A percentile compares a stretch with the other conserved stretches of the same genome.
These are phyloP conservation scores for Hypsizygus marmoreus DNA, from an alignment of 768 basidiomycete genomes.

Conservation along the genomic window DNA sequence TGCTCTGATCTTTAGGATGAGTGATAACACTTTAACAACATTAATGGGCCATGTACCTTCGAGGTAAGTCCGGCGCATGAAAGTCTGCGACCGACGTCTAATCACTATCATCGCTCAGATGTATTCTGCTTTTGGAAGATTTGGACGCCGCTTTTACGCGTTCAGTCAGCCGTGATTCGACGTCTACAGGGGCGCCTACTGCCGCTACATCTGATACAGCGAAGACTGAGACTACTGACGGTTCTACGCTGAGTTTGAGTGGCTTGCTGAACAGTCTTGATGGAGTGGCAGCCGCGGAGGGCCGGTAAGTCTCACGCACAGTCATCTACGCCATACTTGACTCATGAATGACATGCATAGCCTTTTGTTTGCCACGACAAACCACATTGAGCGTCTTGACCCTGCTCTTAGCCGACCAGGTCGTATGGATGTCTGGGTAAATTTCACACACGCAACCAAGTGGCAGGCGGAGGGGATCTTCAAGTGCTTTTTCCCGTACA, in stretches of 20 bases:
- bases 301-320: slow-evolving; percentile 57
- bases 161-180: slow-evolving; percentile 78
- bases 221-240: slow-evolving; percentile 58
- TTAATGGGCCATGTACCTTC: slow-evolving; percentile 89
- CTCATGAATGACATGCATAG: slow-evolving; percentile 35
- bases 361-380: slow-evolving; percentile 88
- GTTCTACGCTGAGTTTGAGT: slow-evolving; percentile 82
- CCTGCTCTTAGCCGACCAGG: slow-evolving; percentile 87
- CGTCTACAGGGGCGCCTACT: slow-evolving; percentile 74
- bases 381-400: slow-evolving; percentile 92
- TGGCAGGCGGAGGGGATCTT: slow-evolving; percentile 94
- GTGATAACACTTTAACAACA: slow-evolving; percentile 83
- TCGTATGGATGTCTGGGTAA: slow-evolving; percentile 91
- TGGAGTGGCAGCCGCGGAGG: slow-evolving; percentile 83
- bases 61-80: slow-evolving; percentile 46
- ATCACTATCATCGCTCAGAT: slow-evolving; percentile 46
- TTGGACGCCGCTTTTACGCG: slow-evolving; percentile 91
- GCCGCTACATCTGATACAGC: slow-evolving; percentile 43
- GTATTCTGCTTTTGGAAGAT: slow-evolving; percentile 92
- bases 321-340: slow-evolving; percentile 5
- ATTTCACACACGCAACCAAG: slow-evolving; percentile 88
- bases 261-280: slow-evolving; percentile 86
- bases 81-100: slow-evolving; percentile 7
- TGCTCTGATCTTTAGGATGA: slow-evolving; percentile 60
- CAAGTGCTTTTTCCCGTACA: slow-evolving; percentile 91